phyloP scores from a whole-genome alignment of 768 basidiomycete genomes.

The button mushroom (Agaricus bisporus) region DNA sequence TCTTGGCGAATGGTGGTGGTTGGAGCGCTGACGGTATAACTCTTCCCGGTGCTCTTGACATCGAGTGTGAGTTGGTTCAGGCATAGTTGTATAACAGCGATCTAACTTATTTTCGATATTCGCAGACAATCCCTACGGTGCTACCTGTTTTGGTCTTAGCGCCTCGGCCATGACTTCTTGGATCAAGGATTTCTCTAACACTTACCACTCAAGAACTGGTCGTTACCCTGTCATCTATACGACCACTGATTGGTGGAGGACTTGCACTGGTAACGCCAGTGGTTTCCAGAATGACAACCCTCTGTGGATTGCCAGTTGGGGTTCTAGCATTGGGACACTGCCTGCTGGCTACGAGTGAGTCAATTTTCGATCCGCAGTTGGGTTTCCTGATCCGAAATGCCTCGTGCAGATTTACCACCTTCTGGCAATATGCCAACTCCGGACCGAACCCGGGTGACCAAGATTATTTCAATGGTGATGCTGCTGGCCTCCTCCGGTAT shows the following conservation, averaged over 20 bases:
- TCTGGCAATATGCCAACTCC: conserved; percentile 57
- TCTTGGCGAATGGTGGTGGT: conserved; percentile 54
- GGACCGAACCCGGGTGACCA: conserved; percentile 54
- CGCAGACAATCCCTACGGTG: conserved; percentile 46
- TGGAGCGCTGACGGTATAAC: conserved; percentile 52
- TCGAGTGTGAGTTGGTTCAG: conserved; percentile 38
- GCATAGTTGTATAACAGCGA: neutral
- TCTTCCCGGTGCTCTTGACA: conserved; percentile 58
- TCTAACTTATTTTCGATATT: neutral
- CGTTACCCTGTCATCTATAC: conserved; percentile 44
- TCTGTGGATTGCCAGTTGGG: conserved; percentile 54
- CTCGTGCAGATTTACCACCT: conserved; percentile 37
- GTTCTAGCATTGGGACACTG: conserved; percentile 43
- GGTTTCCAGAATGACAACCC: conserved; percentile 46
- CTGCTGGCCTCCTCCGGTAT: conserved; percentile 7
- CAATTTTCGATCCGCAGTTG: neutral
- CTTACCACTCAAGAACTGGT: conserved; percentile 42
- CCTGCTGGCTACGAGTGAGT: conserved; percentile 53
- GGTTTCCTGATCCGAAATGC: neutral
- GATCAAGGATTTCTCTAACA: conserved; percentile 56
- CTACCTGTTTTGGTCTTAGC: conserved; percentile 49
- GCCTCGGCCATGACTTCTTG: conserved; percentile 54
- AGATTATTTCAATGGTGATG: conserved; percentile 46
- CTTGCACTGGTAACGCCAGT: conserved; percentile 55
- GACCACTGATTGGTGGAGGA: conserved; percentile 63